Percentiles rank a stretch among this genome's conserved stretches.
phyloP scores from a whole-genome alignment of 257 asterid genomes.

The Solanum neorickii region DNA sequence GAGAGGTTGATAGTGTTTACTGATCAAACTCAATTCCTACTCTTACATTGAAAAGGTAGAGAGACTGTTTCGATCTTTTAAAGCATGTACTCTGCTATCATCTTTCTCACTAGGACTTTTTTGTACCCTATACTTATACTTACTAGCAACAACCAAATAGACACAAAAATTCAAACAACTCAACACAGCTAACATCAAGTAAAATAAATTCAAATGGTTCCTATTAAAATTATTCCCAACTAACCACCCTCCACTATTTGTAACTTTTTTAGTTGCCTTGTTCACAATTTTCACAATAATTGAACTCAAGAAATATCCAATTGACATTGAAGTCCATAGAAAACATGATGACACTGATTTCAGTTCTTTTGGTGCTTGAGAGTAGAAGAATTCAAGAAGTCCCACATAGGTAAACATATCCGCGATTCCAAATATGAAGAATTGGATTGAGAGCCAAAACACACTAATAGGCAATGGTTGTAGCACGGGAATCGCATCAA shows the following conservation, averaged over 20 bases:
- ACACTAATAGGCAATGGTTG: slow-evolving; percentile 67
- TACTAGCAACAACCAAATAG: slow-evolving; percentile 45
- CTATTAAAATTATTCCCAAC: slow-evolving; percentile 60
- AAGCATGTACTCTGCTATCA: background rate
- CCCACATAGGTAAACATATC: slow-evolving; percentile 79
- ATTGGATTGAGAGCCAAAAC: slow-evolving; percentile 73
- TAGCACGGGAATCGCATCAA: slow-evolving; percentile 40
- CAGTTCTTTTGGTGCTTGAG: slow-evolving; percentile 48
- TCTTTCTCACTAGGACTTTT: background rate
- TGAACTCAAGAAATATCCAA: slow-evolving; percentile 60
- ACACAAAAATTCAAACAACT: slow-evolving; percentile 40
- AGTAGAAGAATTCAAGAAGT: slow-evolving; percentile 63
- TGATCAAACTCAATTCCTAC: background rate
- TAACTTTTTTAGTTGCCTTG: slow-evolving; percentile 26
- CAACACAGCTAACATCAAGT: slow-evolving; percentile 39
- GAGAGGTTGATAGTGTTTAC: accelerated
- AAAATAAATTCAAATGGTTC: slow-evolving; percentile 53
- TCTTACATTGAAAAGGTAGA: background rate
- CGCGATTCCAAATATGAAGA: slow-evolving; percentile 69
- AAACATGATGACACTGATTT: slow-evolving; percentile 66
- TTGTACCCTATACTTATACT: slow-evolving; percentile 51
- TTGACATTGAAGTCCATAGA: slow-evolving; percentile 65
- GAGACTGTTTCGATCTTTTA: background rate
- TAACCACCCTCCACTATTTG: slow-evolving; percentile 59
- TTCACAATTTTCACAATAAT: slow-evolving; percentile 59